Conservation (phyloP, 2,329 filamentous ascomycete genomes). For the Tolypocladium cylindrosporum region DNA sequence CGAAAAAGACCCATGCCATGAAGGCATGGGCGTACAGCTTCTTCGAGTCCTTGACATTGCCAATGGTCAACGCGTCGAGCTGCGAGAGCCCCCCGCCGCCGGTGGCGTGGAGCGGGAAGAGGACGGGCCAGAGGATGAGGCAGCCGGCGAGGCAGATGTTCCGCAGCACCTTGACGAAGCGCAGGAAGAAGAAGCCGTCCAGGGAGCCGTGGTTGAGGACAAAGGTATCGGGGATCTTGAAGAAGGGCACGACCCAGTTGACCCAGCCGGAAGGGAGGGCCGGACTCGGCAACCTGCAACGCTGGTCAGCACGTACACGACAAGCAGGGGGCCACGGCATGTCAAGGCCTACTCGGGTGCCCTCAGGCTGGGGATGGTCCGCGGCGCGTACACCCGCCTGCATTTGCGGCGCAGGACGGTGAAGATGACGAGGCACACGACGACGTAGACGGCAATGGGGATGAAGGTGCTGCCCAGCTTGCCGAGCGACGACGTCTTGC, state of each 20-base stretch:
- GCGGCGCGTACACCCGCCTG: constrained; percentile 44
- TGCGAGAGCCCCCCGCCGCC: constrained; percentile 56
- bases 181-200: constrained; percentile 83
- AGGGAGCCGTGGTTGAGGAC: constrained; percentile 85
- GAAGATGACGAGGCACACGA: constrained; percentile 40
- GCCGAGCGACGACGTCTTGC: constrained; percentile 23
- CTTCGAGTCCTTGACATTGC: constrained; percentile 54
- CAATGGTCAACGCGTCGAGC: constrained; percentile 69
- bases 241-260: constrained; percentile 60
- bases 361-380: constrained; percentile 38
- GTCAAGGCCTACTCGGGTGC: constrained; percentile 24
- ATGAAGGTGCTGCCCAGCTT: constrained; percentile 40
- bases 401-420: constrained; percentile 34
- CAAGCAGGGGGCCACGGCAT: too few species aligned
- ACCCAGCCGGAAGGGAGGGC: constrained; percentile 45
- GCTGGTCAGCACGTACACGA: neutral
- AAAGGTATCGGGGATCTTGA: constrained; percentile 62
- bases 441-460: constrained; percentile 41
- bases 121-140: constrained; percentile 74
- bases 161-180: constrained; percentile 59
- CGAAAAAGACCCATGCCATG: constrained; percentile 68
- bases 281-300: neutral
- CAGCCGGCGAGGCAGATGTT: constrained; percentile 78
- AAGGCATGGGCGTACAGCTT: constrained; percentile 76
- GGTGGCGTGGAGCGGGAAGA: constrained; percentile 80